phyloP scores from a whole-genome alignment of 345 rosid species.

The Capsella bursapastoris region DNA sequence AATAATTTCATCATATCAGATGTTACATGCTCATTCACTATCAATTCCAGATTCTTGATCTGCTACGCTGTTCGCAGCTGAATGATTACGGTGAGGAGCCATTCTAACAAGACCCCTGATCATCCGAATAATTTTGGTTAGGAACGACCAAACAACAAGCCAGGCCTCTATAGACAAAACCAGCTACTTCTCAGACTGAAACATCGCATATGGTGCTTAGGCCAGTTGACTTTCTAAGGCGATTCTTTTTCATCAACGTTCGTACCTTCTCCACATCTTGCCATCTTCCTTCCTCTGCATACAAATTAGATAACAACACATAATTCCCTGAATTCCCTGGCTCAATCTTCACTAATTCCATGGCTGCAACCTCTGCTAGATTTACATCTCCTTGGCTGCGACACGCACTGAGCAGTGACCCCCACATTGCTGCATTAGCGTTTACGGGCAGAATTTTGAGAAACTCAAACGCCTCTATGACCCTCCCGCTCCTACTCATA shows the following conservation, averaged over 20 bases:
- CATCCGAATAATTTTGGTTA: background rate
- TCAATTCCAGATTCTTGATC: background rate
- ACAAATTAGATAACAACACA: conserved; percentile 66
- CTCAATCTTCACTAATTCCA: conserved; percentile 61
- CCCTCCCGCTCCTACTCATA: conserved; percentile 60
- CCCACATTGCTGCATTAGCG: conserved; percentile 71
- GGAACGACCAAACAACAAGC: background rate
- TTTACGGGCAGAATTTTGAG: conserved; percentile 52
- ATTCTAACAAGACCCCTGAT: background rate
- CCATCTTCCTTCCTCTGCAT: conserved; percentile 78
- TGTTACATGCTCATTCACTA: background rate
- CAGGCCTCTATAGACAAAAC: background rate
- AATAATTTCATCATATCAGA: background rate
- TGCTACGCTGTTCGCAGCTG: background rate
- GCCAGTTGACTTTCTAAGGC: conserved; percentile 55
- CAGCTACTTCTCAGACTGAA: conserved; percentile 3
- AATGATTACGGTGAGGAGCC: background rate
- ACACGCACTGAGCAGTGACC: conserved; percentile 70
- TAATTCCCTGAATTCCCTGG: conserved; percentile 76
- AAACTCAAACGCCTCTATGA: conserved; percentile 65
- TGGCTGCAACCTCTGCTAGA: conserved; percentile 62
- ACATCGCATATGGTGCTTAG: conserved; percentile 43
- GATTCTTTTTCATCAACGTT: conserved; percentile 56
- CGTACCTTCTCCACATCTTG: conserved; percentile 63
- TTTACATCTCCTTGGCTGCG: conserved; percentile 63